phyloP scores from a whole-genome alignment of 768 basidiomycete genomes.

The Pleurotus platypus region DNA sequence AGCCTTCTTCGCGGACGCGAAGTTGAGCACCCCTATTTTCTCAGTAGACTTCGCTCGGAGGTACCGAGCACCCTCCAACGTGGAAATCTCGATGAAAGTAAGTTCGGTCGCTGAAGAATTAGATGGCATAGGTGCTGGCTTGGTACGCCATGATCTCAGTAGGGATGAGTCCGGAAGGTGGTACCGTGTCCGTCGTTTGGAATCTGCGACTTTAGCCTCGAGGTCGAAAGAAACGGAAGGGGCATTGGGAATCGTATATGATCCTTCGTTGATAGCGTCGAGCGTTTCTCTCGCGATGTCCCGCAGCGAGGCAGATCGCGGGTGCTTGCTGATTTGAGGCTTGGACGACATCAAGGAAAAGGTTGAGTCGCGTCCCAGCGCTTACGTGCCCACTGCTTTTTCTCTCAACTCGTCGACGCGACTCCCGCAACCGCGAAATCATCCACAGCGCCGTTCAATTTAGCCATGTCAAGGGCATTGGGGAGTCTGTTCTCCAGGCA shows the following conservation, averaged over 20 bases:
- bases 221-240: constrained; percentile 23
- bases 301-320: constrained; percentile 25
- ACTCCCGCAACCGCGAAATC: too few relatives aligned
- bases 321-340: constrained; percentile 12
- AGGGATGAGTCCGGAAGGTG: constrained; percentile 43
- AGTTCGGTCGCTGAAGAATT: constrained; percentile 24
- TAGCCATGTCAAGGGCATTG: not conserved
- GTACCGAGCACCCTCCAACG: constrained; percentile 56
- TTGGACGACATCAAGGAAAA: not conserved
- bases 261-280: constrained; percentile 42
- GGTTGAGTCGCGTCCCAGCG: too few relatives aligned
- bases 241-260: constrained; percentile 24
- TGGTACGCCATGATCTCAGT: constrained; percentile 41
- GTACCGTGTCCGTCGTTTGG: constrained; percentile 44
- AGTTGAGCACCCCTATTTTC: constrained; percentile 66
- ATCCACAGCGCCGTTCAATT: not conserved
- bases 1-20: constrained; percentile 71
- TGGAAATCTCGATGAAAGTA: constrained; percentile 58
- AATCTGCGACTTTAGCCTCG: constrained; percentile 17
- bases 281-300: constrained; percentile 52
- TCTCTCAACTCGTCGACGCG: too few relatives aligned
- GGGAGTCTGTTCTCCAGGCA: not conserved
- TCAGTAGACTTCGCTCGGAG: constrained; percentile 17
- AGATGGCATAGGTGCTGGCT: constrained; percentile 8
- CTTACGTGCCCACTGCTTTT: too few relatives aligned